Base-by-base conservation (phyloP, 2,329 filamentous ascomycete genomes). In the Colletotrichum brevisporum region DNA sequence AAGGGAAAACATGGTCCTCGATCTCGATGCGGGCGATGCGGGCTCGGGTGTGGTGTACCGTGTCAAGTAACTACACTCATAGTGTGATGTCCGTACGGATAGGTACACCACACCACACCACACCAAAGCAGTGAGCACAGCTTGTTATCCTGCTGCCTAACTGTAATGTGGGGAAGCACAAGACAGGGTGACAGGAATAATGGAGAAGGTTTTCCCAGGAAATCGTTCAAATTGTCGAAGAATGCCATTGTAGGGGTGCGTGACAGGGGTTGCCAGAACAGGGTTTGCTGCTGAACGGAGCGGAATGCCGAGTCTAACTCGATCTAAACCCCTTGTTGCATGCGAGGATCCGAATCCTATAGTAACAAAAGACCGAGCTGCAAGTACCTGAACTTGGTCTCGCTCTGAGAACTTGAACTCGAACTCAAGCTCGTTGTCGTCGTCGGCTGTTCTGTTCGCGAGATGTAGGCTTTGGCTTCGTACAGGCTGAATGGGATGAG, bases 221-320 rank as follows among this genome's bases (percentile, higher is more conserved):
- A 50, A 68, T 58, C 66, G 48, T 59, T 54, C 54, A 54, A 45
- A 45, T 15, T 65, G 66, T 68, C 61, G 61, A 58, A 59, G 52
- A 58, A 59, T 55, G 54, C 26, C 39, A 63, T 64, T 52, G 39
- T 68, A 53, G 60, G 48, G 48, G 27, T 43, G n/a, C 48, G 59
- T 53, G 57, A 24, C 51, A 61, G 45, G 57, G 63, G 18, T 16
- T 24, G 43, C 41, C n/a, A 18, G n/a, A 31, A 43, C 51, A 67
- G 63, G 63, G 63, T 41, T 67, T 31, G 43, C 66, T 66, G 66
- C 62, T 69, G 61, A 54, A 69, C 67, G 67, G 67, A 67, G 67
- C 67, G 63, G 43, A 69, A 67, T 69, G 67, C 67, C 67, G 67
- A 69, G 63, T 56, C 67, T 69, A 69, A 67, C 67, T 67, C 57